phyloP scores from a whole-genome alignment of 768 basidiomycete genomes.

The Rhodotorula kratochvilovae region DNA sequence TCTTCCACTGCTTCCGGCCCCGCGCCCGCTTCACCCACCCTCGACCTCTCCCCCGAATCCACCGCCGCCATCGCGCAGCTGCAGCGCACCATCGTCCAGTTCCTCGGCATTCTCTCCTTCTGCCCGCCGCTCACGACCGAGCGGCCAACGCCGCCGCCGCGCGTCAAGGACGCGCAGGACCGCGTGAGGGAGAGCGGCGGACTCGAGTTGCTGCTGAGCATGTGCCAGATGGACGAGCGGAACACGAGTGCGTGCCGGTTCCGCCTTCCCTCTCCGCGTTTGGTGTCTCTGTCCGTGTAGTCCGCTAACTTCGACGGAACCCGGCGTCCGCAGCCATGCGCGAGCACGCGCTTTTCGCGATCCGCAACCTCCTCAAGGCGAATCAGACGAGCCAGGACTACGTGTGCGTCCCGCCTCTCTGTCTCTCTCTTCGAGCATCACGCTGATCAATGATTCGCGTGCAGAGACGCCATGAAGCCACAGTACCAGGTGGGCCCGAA shows the following conservation, averaged over 20 bases:
- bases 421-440: background rate
- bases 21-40: background rate
- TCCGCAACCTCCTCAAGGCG: conserved; percentile 69
- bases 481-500: conserved; percentile 21
- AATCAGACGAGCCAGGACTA: conserved; percentile 76
- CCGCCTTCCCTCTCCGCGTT: too few relatives aligned
- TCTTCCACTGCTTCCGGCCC: background rate
- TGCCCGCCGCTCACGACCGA: background rate
- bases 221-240: conserved; percentile 37
- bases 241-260: conserved; percentile 23
- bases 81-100: conserved; percentile 27
- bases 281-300: too few relatives aligned
- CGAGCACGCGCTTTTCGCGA: conserved; percentile 82
- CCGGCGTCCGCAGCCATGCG: conserved; percentile 64
- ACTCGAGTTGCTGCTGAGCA: conserved; percentile 10
- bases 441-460: too few relatives aligned
- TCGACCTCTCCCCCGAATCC: background rate
- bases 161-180: conserved; percentile 9
- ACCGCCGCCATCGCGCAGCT: conserved; percentile 17
- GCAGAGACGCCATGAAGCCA: conserved; percentile 25
- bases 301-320: too few relatives aligned
- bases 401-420: conserved; percentile 53
- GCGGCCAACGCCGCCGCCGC: background rate
- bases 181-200: conserved; percentile 9
- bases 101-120: conserved; percentile 23